Conservation (phyloP, 805 yeast species). For the Hanseniaspora lachancei region DNA sequence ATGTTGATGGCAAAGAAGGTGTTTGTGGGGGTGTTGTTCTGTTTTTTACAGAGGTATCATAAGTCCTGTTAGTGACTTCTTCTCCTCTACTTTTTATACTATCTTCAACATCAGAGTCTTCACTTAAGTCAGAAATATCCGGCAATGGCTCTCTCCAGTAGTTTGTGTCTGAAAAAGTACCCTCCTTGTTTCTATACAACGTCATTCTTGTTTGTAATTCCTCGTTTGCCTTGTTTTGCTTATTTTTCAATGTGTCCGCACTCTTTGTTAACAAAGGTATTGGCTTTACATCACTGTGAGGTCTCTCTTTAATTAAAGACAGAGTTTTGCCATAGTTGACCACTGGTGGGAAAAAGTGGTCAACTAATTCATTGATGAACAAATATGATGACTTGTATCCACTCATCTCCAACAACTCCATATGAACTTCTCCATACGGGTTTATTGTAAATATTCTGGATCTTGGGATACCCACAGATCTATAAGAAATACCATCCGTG, state of each 20-base stretch:
- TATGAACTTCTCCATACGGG: slow-evolving; percentile 91
- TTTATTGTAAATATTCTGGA: slow-evolving; percentile 91
- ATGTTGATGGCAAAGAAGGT: neutral
- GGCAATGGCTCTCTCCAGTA: slow-evolving; percentile 81
- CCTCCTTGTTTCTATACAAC: slow-evolving; percentile 19
- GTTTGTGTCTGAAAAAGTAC: slow-evolving; percentile 67
- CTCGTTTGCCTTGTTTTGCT: slow-evolving; percentile 7
- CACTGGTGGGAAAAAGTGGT: slow-evolving; percentile 92
- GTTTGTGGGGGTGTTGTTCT: neutral
- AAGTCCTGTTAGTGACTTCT: neutral
- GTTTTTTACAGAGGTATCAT: neutral
- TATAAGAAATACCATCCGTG: slow-evolving; percentile 88
- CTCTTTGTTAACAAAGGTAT: neutral
- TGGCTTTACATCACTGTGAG: neutral
- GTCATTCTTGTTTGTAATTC: slow-evolving; percentile 13
- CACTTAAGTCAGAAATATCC: slow-evolving; percentile 48
- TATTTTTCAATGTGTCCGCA: neutral
- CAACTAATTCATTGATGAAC: slow-evolving; percentile 83
- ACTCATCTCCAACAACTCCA: slow-evolving; percentile 88
- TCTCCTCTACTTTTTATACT: neutral
- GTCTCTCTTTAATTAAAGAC: neutral
- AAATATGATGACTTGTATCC: slow-evolving; percentile 84
- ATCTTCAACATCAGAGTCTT: slow-evolving; percentile 31
- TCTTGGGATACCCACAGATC: slow-evolving; percentile 87
- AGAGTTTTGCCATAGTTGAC: slow-evolving; percentile 12